These are phyloP conservation scores for Colletotrichum costaricense DNA, from an alignment of 2,329 filamentous ascomycete genomes.

Conservation along the genomic window DNA sequence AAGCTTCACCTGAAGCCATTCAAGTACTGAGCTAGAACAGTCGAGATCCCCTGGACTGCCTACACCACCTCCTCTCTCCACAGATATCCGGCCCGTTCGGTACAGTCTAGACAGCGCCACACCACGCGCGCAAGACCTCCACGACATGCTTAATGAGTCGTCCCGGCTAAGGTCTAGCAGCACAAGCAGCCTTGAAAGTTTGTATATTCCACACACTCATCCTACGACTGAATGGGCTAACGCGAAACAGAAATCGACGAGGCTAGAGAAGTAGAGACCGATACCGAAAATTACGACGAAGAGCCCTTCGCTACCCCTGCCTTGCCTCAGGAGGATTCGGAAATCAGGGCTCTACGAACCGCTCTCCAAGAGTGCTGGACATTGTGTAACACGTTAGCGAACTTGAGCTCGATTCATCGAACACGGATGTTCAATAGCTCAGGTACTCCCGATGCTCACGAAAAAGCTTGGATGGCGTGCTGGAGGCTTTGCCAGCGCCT, in stretches of 20 bases:
- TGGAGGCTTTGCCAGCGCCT: constrained; percentile 93
- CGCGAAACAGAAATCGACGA: constrained; percentile 63
- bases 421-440: constrained; percentile 82
- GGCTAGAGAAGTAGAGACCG: constrained; percentile 62
- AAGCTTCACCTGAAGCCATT: background rate
- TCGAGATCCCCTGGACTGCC: constrained; percentile 55
- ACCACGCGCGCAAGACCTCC: constrained; percentile 83
- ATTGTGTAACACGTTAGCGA: constrained; percentile 89
- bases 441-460: constrained; percentile 80
- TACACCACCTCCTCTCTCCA: constrained; percentile 78
- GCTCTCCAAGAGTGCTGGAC: constrained; percentile 93
- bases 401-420: constrained; percentile 84
- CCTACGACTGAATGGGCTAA: constrained; percentile 39
- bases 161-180: constrained; percentile 72
- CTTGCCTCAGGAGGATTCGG: constrained; percentile 61
- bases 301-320: constrained; percentile 56
- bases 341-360: constrained; percentile 76
- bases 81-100: constrained; percentile 73
- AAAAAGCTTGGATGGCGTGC: constrained; percentile 92
- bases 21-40: constrained; percentile 36
- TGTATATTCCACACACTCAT: constrained; percentile 38
- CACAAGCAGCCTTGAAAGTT: constrained; percentile 83
- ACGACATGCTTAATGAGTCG: constrained; percentile 73
- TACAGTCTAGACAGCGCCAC: constrained; percentile 79
- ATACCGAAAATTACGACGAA: constrained; percentile 67